phyloP scores from a whole-genome alignment of 1,284 basidiomycete genomes.

The Kalmanozyma brasiliensis region DNA sequence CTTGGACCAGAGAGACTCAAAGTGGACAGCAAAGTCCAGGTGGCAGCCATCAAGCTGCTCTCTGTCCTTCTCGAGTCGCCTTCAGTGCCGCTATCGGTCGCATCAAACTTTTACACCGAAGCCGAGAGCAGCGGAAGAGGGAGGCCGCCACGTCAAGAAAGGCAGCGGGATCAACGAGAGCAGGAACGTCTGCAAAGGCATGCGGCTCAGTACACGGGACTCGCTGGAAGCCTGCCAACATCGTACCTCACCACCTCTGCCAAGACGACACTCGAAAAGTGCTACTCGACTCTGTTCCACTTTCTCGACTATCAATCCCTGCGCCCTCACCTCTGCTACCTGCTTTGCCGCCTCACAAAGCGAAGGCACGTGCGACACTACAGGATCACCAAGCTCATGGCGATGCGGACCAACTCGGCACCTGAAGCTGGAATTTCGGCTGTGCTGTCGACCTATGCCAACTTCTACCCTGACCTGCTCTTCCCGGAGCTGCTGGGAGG shows the following conservation, averaged over 20 bases:
- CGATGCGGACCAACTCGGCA: slow-evolving; percentile 36
- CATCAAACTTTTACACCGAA: slow-evolving; percentile 31
- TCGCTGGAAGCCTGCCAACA: slow-evolving; percentile 37
- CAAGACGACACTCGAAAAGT: slow-evolving; percentile 31
- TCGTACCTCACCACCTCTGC: slow-evolving; percentile 44
- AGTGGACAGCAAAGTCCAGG: slow-evolving; percentile 46
- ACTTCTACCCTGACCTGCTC: slow-evolving; percentile 54
- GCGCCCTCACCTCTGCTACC: slow-evolving; percentile 49
- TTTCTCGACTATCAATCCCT: slow-evolving; percentile 52
- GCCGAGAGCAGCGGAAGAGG: not conserved
- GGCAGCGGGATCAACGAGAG: slow-evolving; percentile 20
- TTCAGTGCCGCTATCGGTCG: slow-evolving; percentile 26
- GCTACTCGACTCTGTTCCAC: slow-evolving; percentile 55
- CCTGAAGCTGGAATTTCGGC: slow-evolving; percentile 41
- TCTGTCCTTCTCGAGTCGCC: slow-evolving; percentile 45
- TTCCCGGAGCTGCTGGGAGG: slow-evolving; percentile 49
- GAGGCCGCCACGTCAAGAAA: slow-evolving; percentile 4
- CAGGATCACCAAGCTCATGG: slow-evolving; percentile 51
- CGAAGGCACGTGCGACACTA: slow-evolving; percentile 52
- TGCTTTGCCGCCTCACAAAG: slow-evolving; percentile 47
- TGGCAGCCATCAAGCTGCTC: slow-evolving; percentile 40
- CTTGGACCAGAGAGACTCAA: slow-evolving; percentile 32
- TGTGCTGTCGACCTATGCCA: slow-evolving; percentile 49
- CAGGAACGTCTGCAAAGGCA: slow-evolving; percentile 28
- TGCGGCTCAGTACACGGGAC: slow-evolving; percentile 24